phyloP scores from a whole-genome alignment of 768 basidiomycete species.

The Peribolospora kevripleyi region DNA sequence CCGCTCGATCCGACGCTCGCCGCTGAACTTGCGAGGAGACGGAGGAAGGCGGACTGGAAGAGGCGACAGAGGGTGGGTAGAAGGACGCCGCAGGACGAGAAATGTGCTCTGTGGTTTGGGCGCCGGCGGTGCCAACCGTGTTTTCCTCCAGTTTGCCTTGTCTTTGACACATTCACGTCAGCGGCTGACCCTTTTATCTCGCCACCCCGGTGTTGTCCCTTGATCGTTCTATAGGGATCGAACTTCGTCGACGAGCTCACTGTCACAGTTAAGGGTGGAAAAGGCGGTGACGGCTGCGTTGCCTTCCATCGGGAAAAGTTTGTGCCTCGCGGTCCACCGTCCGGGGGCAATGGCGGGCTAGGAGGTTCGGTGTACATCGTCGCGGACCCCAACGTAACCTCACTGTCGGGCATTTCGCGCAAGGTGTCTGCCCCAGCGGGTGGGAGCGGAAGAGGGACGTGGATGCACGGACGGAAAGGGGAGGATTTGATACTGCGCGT shows the following conservation, averaged over 20 bases:
- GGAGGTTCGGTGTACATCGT: conserved; percentile 71
- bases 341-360: conserved; percentile 73
- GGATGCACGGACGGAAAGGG: conserved; percentile 59
- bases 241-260: conserved; percentile 9
- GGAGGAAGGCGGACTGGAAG: conserved; percentile 16
- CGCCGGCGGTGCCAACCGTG: conserved; percentile 3
- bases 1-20: too few relatives aligned
- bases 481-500: conserved; percentile 51
- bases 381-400: conserved; percentile 51
- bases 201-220: background rate
- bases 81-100: too few relatives aligned
- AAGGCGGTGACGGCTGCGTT: conserved; percentile 71
- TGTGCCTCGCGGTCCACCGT: conserved; percentile 43
- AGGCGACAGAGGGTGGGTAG: conserved; percentile 17
- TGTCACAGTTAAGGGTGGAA: conserved; percentile 28
- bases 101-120: background rate
- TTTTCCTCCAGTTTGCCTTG: conserved; percentile 27
- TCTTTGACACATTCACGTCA: background rate
- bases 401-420: conserved; percentile 44
- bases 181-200: background rate
- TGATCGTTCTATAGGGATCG: background rate
- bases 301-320: conserved; percentile 83
- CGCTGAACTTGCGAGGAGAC: background rate
- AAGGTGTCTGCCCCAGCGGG: conserved; percentile 46
- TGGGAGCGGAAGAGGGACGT: conserved; percentile 52